Evolutionary conservation across 495 filamentous ascomycete genomes (phyloP).

Genomic region (Penicillium crystallinum): DNA sequence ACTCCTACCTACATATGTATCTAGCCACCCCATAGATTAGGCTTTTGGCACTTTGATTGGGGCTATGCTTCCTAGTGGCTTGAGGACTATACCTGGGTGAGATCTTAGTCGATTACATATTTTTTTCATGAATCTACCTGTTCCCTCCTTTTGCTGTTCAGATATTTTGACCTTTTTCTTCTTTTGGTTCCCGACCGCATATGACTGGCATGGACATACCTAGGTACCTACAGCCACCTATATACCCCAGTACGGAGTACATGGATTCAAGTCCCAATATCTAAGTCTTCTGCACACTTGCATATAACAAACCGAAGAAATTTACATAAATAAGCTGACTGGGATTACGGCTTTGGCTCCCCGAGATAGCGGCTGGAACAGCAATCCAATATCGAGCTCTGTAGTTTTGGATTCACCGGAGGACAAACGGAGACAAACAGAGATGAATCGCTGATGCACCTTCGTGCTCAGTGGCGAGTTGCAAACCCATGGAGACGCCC

Average conservation of each 20-base stretch:
- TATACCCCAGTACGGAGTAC: too few species aligned
- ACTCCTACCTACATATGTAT: too few species aligned
- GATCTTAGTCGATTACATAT: neutral
- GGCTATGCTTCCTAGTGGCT: neutral
- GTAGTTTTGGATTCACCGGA: neutral
- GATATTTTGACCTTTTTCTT: neutral
- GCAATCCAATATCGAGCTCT: neutral
- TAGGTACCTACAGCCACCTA: too few species aligned
- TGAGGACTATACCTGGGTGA: neutral
- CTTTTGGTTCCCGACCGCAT: neutral
- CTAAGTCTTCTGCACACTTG: neutral
- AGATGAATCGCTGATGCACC: neutral
- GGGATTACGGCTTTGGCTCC: neutral
- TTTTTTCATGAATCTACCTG: neutral
- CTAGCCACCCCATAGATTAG: too few species aligned
- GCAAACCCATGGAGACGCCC: neutral
- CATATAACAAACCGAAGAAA: neutral
- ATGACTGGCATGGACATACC: too few species aligned
- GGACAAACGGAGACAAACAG: neutral
- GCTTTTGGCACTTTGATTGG: neutral
- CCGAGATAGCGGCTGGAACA: neutral
- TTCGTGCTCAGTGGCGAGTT: neutral
- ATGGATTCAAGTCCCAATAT: too few species aligned
- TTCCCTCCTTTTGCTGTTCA: neutral
- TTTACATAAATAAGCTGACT: neutral